Conservation (phyloP, 1,284 basidiomycete species). For the Ceratobasidium sp. region DNA sequence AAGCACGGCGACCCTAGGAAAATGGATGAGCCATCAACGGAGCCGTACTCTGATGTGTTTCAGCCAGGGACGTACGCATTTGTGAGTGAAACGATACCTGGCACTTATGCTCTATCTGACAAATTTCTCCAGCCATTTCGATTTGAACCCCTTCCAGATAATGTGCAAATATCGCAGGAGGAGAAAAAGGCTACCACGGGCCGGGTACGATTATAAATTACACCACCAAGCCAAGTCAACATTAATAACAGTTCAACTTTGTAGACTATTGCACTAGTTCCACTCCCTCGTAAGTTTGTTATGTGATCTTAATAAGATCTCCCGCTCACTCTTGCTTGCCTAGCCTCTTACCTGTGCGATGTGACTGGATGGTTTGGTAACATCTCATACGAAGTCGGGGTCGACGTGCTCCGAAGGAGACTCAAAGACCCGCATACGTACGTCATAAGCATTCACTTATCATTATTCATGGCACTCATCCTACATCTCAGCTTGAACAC, state of each 20-base stretch:
- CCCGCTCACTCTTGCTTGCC: too few relatives aligned
- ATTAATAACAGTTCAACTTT: neutral
- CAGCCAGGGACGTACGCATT: constrained; percentile 34
- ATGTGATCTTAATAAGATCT: too few relatives aligned
- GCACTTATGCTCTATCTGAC: too few relatives aligned
- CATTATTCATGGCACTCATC: neutral
- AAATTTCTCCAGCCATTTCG: constrained; percentile 17
- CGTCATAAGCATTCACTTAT: neutral
- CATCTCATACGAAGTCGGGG: constrained; percentile 15
- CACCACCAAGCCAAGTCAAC: too few relatives aligned
- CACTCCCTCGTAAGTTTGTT: neutral
- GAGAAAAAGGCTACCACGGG: constrained; percentile 28
- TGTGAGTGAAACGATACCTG: neutral
- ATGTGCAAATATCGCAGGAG: constrained; percentile 28
- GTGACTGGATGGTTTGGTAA: constrained; percentile 23
- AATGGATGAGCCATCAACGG: neutral
- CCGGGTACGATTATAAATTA: neutral
- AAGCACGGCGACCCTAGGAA: constrained; percentile 18
- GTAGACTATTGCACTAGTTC: constrained; percentile 2
- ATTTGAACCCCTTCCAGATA: constrained; percentile 34
- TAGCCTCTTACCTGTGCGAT: constrained; percentile 24
- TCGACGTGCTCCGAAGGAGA: constrained; percentile 26
- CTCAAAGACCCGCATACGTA: constrained; percentile 1
- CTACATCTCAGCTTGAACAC: constrained; percentile 21
- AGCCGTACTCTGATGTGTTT: constrained; percentile 17